phyloP scores from a whole-genome alignment of 352 stramenopile species.

The Globisporangium abappressorium region DNA sequence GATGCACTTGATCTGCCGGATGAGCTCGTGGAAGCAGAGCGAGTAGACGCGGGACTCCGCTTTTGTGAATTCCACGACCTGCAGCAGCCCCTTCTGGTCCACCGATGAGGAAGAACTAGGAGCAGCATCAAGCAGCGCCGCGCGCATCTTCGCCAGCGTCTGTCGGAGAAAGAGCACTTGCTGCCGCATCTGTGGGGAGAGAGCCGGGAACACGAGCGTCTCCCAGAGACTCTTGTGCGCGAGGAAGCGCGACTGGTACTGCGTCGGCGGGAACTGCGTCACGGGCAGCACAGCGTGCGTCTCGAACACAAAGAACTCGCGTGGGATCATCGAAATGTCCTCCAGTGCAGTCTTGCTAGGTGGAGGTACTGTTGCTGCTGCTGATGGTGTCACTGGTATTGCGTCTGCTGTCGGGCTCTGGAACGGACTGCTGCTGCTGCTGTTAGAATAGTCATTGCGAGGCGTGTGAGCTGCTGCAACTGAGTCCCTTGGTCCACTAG shows the following conservation, averaged over 20 bases:
- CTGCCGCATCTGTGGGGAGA: constrained; percentile 58
- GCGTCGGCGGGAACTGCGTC: constrained; percentile 42
- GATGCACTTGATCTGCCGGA: constrained; percentile 69
- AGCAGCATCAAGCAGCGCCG: background rate
- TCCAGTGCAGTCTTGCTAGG: constrained; percentile 12
- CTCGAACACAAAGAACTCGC: constrained; percentile 80
- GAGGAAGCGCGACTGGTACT: constrained; percentile 62
- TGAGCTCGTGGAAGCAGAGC: constrained; percentile 73
- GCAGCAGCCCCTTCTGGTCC: background rate
- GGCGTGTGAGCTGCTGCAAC: background rate
- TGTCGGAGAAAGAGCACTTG: constrained; percentile 69
- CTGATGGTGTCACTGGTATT: background rate
- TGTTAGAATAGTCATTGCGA: background rate
- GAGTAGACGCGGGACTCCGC: constrained; percentile 66
- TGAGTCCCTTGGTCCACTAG: background rate
- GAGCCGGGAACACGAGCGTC: constrained; percentile 69
- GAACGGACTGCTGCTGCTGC: background rate
- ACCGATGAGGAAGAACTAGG: background rate
- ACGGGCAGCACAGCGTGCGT: constrained; percentile 55
- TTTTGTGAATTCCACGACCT: constrained; percentile 42
- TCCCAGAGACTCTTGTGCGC: constrained; percentile 43
- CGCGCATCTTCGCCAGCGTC: constrained; percentile 56
- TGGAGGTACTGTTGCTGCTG: background rate
- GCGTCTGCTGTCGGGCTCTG: background rate
- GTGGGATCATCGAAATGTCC: constrained; percentile 51